Conservation (phyloP, 176 grass and related monocot species). For the Lolium multiflorum region DNA sequence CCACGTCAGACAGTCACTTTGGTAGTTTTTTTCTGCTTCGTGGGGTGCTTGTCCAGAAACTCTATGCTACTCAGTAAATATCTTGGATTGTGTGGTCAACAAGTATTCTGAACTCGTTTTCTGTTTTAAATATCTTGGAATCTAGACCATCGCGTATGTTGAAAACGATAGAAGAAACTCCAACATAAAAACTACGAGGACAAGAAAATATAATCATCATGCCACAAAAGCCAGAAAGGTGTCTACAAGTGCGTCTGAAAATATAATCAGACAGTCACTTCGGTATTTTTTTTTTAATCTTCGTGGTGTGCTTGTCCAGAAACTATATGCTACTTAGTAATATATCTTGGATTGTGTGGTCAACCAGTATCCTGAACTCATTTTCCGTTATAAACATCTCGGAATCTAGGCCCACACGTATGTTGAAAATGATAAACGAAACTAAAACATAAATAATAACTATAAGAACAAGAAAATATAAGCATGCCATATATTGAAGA, state of each 20-base stretch:
- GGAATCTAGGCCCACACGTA: not conserved
- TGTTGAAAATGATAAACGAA: not conserved
- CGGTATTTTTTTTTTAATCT: not conserved
- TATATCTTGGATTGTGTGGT: not conserved
- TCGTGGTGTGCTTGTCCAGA: not conserved
- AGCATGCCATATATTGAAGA: too few relatives aligned
- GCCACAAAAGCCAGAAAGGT: conserved; percentile 30
- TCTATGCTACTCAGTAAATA: not conserved
- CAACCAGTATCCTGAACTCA: not conserved
- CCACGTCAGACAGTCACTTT: conserved; percentile 24
- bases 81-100: not conserved
- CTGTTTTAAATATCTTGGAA: not conserved
- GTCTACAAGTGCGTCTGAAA: not conserved
- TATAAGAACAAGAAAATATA: not conserved
- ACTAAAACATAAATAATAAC: conserved; percentile 26
- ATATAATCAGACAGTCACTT: conserved; percentile 2
- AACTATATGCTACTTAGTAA: not conserved
- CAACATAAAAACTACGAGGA: conserved; percentile 26
- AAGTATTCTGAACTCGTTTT: not conserved
- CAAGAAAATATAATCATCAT: not conserved
- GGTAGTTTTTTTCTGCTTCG: not conserved
- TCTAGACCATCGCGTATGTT: not conserved
- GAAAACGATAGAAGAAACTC: not conserved
- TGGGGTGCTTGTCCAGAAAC: not conserved
- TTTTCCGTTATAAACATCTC: not conserved